These are phyloP conservation scores for Leccinum angustisporum DNA, from an alignment of 1,284 basidiomycete species.

Conservation along the genomic window DNA sequence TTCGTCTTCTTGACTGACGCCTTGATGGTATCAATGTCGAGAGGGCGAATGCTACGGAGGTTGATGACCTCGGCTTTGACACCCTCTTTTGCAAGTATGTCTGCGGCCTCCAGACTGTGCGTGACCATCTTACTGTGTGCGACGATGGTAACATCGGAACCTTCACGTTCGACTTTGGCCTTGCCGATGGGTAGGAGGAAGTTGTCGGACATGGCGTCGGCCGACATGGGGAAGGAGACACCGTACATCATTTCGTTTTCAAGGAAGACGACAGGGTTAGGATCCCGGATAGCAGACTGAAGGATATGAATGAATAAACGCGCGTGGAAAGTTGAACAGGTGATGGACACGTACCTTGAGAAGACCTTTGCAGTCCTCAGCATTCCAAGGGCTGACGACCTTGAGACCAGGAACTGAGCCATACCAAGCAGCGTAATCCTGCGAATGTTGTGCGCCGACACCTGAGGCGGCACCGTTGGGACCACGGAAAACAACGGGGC, in stretches of 20 bases:
- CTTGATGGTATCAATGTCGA: conserved; percentile 97
- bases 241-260: conserved; percentile 99
- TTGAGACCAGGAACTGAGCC: conserved; percentile 96
- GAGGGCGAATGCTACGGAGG: conserved; percentile 90
- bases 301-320: conserved; percentile 9
- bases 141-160: conserved; percentile 93
- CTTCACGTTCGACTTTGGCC: conserved; percentile 93
- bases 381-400: conserved; percentile 95
- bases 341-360: conserved; percentile 68
- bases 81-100: conserved; percentile 91
- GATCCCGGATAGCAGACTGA: conserved; percentile 94
- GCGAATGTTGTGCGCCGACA: conserved; percentile 93
- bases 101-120: conserved; percentile 90
- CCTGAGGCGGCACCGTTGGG: conserved; percentile 98
- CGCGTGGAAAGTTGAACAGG: not conserved
- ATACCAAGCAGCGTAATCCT: conserved; percentile 94
- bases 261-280: conserved; percentile 97
- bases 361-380: conserved; percentile 98
- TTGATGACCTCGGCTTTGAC: conserved; percentile 99
- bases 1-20: conserved; percentile 98
- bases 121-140: conserved; percentile 97
- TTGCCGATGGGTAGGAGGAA: conserved; percentile 97
- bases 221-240: conserved; percentile 92
- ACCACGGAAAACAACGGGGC: conserved; percentile 98
- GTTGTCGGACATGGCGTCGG: conserved; percentile 93